These are phyloP conservation scores for Stylosanthes scabra DNA, from an alignment of 331 rosid species.

Conservation along the genomic window DNA sequence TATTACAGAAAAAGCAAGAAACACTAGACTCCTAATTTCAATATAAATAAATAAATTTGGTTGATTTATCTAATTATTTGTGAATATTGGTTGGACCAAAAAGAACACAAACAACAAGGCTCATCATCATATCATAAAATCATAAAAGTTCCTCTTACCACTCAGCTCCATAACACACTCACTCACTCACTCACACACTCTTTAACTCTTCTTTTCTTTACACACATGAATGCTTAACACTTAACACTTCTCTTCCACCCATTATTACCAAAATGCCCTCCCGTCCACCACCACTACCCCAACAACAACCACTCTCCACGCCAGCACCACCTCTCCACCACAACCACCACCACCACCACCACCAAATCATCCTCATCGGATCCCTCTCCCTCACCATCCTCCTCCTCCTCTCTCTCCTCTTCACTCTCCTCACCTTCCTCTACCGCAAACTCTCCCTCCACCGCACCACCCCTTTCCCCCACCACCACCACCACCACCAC, in stretches of 20 bases:
- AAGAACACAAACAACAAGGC: not conserved
- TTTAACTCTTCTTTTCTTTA: no score
- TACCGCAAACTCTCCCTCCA: conserved; percentile 84
- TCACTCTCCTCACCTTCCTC: conserved; percentile 60
- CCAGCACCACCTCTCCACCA: conserved; percentile 41
- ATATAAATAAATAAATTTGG: not conserved
- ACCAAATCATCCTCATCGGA: conserved; percentile 46
- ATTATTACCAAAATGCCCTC: conserved; percentile 71
- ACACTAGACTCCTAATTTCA: not conserved
- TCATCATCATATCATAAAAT: no score
- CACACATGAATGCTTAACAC: conserved; percentile 1
- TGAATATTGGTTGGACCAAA: not conserved
- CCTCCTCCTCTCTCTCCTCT: conserved; percentile 44
- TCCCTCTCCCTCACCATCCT: conserved; percentile 33
- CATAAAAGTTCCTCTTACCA: not conserved
- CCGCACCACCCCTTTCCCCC: conserved; percentile 82
- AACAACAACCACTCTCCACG: conserved; percentile 14
- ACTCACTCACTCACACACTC: not conserved
- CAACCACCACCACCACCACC: not conserved
- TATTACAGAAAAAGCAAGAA: not conserved
- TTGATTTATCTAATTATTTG: not conserved
- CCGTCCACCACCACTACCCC: conserved; percentile 51
- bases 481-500: conserved; percentile 38
- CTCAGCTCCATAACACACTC: not conserved
- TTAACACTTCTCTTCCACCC: conserved; percentile 28